Percentiles rank a stretch among this genome's conserved stretches.
Conservation (phyloP, 345 rosid species). For the Bruguiera parviflora region DNA sequence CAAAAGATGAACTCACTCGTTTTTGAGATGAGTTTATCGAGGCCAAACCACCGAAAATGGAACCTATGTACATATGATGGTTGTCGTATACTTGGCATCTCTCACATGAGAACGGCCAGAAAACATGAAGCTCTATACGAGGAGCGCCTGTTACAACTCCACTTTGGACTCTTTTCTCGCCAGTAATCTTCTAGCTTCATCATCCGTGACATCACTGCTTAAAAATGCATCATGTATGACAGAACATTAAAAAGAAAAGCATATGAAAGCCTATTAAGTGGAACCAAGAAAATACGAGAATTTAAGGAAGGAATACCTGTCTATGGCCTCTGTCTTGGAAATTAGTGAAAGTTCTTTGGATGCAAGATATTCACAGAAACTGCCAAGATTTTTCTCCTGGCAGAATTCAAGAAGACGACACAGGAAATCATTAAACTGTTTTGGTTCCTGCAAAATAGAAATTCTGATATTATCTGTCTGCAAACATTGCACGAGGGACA, state of each 20-base stretch:
- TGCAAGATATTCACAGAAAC: constrained; percentile 45
- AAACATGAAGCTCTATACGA: not conserved
- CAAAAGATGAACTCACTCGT: no score
- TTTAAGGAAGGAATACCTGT: constrained; percentile 51
- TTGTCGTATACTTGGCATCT: no score
- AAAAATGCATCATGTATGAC: constrained; percentile 5
- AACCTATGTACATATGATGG: no score
- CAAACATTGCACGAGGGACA: not conserved
- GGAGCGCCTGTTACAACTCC: constrained; percentile 2
- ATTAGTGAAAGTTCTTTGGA: constrained; percentile 53
- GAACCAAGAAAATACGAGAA: not conserved
- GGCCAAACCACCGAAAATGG: no score
- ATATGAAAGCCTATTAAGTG: not conserved
- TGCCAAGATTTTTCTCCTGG: constrained; percentile 30
- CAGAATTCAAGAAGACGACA: constrained; percentile 37
- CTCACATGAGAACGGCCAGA: no score
- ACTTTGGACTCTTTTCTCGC: constrained; percentile 11
- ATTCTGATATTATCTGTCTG: not conserved
- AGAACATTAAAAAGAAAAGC: constrained; percentile 9
- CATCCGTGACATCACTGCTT: constrained; percentile 65
- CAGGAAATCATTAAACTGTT: constrained; percentile 66
- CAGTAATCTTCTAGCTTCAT: constrained; percentile 47
- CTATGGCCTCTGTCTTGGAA: constrained; percentile 73
- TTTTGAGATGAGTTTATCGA: no score
- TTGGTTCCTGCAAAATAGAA: constrained; percentile 64